Conservation (phyloP, 768 basidiomycete species). For the Exsudoporus frostii region DNA sequence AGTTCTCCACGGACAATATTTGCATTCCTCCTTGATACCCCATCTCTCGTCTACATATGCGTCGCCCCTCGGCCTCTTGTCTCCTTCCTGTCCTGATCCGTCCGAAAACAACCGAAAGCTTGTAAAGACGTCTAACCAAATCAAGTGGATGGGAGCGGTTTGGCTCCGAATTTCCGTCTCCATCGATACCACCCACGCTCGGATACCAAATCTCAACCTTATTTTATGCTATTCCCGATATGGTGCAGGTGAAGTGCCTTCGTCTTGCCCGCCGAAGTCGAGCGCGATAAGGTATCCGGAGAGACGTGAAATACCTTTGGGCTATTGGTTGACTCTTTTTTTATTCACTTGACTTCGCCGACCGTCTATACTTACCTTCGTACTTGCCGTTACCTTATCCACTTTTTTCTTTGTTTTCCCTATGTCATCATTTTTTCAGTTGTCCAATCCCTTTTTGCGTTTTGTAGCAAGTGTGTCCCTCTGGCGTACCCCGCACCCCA, state of each 20-base stretch:
- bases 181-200: conserved; percentile 1
- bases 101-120: conserved; percentile 33
- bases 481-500: conserved; percentile 24
- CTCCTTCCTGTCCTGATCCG: conserved; percentile 20
- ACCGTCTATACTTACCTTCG: conserved; percentile 25
- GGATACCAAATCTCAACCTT: conserved; percentile 8
- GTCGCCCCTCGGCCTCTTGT: conserved; percentile 22
- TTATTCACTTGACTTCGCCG: conserved; percentile 45
- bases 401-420: conserved; percentile 19
- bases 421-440: conserved; percentile 31
- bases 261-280: not conserved
- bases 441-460: conserved; percentile 23
- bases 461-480: conserved; percentile 21
- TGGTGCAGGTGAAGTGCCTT: conserved; percentile 4
- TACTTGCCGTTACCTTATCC: conserved; percentile 28
- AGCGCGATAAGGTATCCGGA: conserved; percentile 6
- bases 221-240: conserved; percentile 5
- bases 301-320: conserved; percentile 38
- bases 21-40: conserved; percentile 32
- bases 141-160: conserved; percentile 44
- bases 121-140: conserved; percentile 29
- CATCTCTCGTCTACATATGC: conserved; percentile 26
- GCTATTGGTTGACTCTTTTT: conserved; percentile 62
- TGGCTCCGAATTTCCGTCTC: conserved; percentile 40
- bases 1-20: conserved; percentile 26